Percentiles rank a stretch among this genome's conserved stretches.
phyloP scores from a whole-genome alignment of 2,329 filamentous ascomycete genomes.

The Microdochium paspali region DNA sequence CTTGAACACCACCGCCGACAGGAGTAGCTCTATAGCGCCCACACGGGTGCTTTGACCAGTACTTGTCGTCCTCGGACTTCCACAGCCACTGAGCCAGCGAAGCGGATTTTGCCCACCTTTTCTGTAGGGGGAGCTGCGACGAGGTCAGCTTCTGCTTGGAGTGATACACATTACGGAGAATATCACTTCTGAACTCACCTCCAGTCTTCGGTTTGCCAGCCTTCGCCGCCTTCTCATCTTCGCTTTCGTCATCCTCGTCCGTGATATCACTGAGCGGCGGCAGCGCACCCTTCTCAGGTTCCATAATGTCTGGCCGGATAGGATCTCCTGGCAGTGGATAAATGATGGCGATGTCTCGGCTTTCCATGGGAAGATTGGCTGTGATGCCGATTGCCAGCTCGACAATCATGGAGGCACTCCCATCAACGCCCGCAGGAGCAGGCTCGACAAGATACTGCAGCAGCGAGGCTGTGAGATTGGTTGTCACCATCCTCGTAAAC shows the following conservation, averaged over 20 bases:
- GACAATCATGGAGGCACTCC: conserved; percentile 84
- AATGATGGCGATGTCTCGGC: conserved; percentile 77
- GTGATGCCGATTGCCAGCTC: conserved; percentile 83
- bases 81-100: conserved; percentile 65
- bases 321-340: conserved; percentile 73
- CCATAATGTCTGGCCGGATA: conserved; percentile 70
- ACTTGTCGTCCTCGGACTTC: conserved; percentile 71
- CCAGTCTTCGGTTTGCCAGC: conserved; percentile 18
- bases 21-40: conserved; percentile 26
- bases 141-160: conserved; percentile 5
- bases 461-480: conserved; percentile 58
- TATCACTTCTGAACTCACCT: conserved; percentile 13
- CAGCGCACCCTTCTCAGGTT: conserved; percentile 65
- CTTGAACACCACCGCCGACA: background rate
- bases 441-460: conserved; percentile 68
- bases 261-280: conserved; percentile 43
- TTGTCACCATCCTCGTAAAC: conserved; percentile 62
- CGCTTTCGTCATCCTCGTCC: conserved; percentile 25
- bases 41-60: conserved; percentile 67
- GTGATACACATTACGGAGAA: conserved; percentile 24
- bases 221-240: conserved; percentile 27
- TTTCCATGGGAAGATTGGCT: conserved; percentile 80
- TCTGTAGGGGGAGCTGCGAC: conserved; percentile 25
- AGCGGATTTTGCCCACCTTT: conserved; percentile 52
- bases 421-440: conserved; percentile 72